Conservation (phyloP, 106 monocot genomes). For the Dioscorea zingiberensis region DNA sequence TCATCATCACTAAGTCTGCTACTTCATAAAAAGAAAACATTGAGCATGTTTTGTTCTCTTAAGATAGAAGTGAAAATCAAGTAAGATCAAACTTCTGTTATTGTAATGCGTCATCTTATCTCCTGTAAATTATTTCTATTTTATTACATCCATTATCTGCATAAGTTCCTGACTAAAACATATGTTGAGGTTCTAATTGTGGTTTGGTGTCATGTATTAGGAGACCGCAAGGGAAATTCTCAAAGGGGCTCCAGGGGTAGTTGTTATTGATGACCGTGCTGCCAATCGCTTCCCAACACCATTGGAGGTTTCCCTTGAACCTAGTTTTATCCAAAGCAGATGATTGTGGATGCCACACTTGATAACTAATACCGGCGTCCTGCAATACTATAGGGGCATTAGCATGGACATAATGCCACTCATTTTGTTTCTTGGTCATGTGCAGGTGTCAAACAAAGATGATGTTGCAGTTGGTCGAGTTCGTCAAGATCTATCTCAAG, state of each 20-base stretch:
- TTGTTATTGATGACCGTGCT: constrained; percentile 79
- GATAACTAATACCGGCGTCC: too few relatives aligned
- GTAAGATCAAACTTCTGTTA: too few relatives aligned
- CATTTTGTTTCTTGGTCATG: not conserved
- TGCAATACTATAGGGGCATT: too few relatives aligned
- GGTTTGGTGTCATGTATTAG: constrained; percentile 23
- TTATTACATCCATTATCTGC: too few relatives aligned
- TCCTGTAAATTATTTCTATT: too few relatives aligned
- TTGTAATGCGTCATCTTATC: too few relatives aligned
- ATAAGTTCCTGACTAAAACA: not conserved
- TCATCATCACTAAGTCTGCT: too few relatives aligned
- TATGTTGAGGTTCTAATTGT: not conserved
- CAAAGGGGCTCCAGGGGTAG: constrained; percentile 67
- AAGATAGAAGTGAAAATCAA: too few relatives aligned
- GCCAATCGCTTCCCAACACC: constrained; percentile 89
- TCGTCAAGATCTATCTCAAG: constrained; percentile 78
- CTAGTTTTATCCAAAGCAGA: not conserved
- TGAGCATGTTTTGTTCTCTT: too few relatives aligned
- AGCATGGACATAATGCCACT: not conserved
- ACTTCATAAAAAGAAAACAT: too few relatives aligned
- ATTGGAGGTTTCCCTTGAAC: constrained; percentile 44
- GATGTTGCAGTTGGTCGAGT: constrained; percentile 98
- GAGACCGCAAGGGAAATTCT: constrained; percentile 83
- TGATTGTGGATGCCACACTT: too few relatives aligned
- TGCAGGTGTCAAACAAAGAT: constrained; percentile 94